Base-by-base conservation (phyloP, 768 basidiomycete species). In the Neoboletus brunneissimus region DNA sequence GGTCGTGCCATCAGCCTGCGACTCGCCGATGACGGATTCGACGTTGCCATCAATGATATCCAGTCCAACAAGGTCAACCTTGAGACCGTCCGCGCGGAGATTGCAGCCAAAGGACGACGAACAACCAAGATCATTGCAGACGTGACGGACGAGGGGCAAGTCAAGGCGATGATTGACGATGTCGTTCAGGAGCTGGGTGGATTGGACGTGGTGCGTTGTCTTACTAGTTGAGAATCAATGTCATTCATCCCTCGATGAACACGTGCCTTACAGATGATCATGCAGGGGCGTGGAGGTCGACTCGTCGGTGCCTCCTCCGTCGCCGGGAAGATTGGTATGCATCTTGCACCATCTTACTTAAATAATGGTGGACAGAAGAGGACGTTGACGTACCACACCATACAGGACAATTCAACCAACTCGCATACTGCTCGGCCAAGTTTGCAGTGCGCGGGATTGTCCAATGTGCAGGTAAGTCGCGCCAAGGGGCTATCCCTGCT, bases 401-500 rank as follows among this genome's bases (percentile, higher is more conserved):
- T n/a, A 11, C 18, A 45, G 59, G 59, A 18, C 52, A 48, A 4
- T 16, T 25, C 8, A 40, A 50, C 22, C 32, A 34, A 46, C 57
- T 57, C 29, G 66, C 54, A 32, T 56, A 57, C 50, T 54, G 34
- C 48, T 45, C 67, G 25, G 55, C 58, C 42, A 62, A 65, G 49
- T 59, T 57, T 42, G 57, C 51, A 11, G 41, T 55, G 35, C 44
- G 54, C 3, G 45, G 56, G 12, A 32, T 58, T 9, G 55, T 48
- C 0, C 65, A 62, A 25, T 53, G 62, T 46, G 66, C 64, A 48
- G 63, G 50, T 41, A 55, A 51, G 58, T 62, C 41, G 29, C 20
- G 11, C n/a, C 40, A 32, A 50, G 45, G 37, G 13, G 22, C n/a
- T 29, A 32, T 23, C 13, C 15, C 23, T 25, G 41, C 25, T 23